A percentile compares a stretch with the other conserved stretches of the same genome.
These are phyloP conservation scores for Prosopis cineraria DNA, from an alignment of 306 rosid genomes.

Conservation along the genomic window DNA sequence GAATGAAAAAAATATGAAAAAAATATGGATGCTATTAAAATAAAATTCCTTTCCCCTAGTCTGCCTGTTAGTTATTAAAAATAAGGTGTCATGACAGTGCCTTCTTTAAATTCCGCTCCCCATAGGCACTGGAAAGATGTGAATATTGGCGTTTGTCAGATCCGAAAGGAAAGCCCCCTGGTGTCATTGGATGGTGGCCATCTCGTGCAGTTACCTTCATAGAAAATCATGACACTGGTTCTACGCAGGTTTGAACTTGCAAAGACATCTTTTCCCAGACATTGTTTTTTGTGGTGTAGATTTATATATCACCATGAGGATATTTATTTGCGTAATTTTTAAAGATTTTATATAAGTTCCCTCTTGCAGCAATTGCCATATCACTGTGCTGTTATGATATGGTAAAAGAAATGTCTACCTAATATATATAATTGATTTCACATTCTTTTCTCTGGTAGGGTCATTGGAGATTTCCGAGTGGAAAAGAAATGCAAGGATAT, in stretches of 20 bases:
- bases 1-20: not conserved
- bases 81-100: not conserved
- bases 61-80: too few relatives aligned
- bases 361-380: not conserved
- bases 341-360: not conserved
- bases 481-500: conserved; percentile 91
- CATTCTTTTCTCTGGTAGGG: conserved; percentile 55
- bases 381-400: not conserved
- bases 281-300: not conserved
- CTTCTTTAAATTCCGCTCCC: conserved; percentile 15
- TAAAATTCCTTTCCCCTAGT: not conserved
- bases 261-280: not conserved
- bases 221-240: conserved; percentile 97
- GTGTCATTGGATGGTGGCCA: conserved; percentile 96
- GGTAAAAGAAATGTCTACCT: not conserved
- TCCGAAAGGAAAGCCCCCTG: conserved; percentile 77
- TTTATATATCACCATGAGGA: not conserved
- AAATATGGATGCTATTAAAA: not conserved
- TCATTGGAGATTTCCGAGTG: conserved; percentile 91
- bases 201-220: conserved; percentile 91
- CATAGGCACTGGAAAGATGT: conserved; percentile 72
- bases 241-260: conserved; percentile 78
- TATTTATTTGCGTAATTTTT: conserved; percentile 2
- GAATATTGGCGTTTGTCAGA: conserved; percentile 95
- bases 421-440: not conserved